Conservation (phyloP, 1,284 basidiomycete genomes). For the Rhodotorula sp. region DNA sequence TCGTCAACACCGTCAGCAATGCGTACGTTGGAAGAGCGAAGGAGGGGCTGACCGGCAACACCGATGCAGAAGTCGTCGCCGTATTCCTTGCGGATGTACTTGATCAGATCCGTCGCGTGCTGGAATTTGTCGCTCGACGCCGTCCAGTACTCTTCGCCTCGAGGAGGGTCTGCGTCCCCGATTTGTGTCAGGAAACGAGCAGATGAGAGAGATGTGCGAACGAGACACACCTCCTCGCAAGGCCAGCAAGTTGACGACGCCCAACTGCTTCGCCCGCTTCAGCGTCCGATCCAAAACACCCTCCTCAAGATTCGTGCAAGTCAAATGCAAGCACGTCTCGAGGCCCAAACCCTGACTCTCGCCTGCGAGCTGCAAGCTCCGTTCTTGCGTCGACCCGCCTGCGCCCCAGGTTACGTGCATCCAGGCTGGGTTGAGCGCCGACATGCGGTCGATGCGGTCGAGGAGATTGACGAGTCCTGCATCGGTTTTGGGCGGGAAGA, state of each 20-base stretch:
- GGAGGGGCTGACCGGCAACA: conserved; percentile 65
- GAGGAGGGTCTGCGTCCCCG: conserved; percentile 65
- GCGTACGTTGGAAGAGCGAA: conserved; percentile 62
- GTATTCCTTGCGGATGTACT: conserved; percentile 74
- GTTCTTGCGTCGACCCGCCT: conserved; percentile 72
- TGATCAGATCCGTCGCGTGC: conserved; percentile 86
- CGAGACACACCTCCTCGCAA: conserved; percentile 64
- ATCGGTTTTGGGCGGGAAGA: conserved; percentile 43
- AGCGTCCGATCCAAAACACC: conserved; percentile 39
- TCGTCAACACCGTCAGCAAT: conserved; percentile 42
- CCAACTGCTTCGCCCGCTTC: conserved; percentile 84
- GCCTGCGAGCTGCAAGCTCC: conserved; percentile 71
- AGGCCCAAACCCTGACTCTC: conserved; percentile 37
- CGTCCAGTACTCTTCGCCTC: conserved; percentile 84
- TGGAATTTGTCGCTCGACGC: conserved; percentile 83
- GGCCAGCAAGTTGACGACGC: conserved; percentile 92
- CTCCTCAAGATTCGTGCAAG: conserved; percentile 42
- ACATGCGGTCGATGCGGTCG: conserved; percentile 98
- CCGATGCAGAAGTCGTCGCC: conserved; percentile 92
- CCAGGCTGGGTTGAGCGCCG: conserved; percentile 26
- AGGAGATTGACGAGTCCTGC: conserved; percentile 89
- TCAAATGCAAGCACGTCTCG: conserved; percentile 40
- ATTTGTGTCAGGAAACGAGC: conserved; percentile 26
- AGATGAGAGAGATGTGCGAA: background rate
- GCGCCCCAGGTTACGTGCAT: conserved; percentile 43